Evolutionary conservation across 768 basidiomycete genomes (phyloP).

Genomic region (Xerocomellus chrysenteron): DNA sequence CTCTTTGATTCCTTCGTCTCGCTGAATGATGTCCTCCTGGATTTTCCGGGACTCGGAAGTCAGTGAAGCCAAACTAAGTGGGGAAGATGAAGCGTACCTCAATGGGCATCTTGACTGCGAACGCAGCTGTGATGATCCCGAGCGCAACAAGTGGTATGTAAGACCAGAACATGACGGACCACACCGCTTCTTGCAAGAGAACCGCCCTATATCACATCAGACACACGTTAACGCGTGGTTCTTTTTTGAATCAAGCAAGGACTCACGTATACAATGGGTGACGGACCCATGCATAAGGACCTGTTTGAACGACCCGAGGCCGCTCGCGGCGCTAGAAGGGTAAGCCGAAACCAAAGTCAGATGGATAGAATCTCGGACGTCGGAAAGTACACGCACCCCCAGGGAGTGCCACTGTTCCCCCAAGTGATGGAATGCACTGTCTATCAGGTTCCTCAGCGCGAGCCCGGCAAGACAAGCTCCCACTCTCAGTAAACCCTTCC

Average conservation of each 20-base stretch:
- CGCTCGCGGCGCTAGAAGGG: slow-evolving; percentile 23
- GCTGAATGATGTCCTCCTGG: slow-evolving; percentile 27
- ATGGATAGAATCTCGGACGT: background rate
- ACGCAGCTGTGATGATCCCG: slow-evolving; percentile 7
- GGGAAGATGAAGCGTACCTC: slow-evolving; percentile 16
- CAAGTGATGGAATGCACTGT: slow-evolving; percentile 4
- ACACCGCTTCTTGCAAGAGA: slow-evolving; percentile 13
- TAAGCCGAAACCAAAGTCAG: background rate
- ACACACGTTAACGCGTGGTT: background rate
- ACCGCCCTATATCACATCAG: background rate
- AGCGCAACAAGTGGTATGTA: slow-evolving; percentile 22
- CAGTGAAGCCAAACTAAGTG: background rate
- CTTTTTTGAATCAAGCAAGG: background rate
- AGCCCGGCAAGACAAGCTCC: slow-evolving; percentile 16
- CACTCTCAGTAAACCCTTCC: slow-evolving; percentile 12
- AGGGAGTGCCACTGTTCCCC: slow-evolving; percentile 24
- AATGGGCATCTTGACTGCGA: slow-evolving; percentile 27
- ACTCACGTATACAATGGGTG: slow-evolving; percentile 30
- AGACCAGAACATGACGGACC: slow-evolving; percentile 25
- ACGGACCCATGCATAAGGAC: slow-evolving; percentile 27
- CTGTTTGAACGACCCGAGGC: slow-evolving; percentile 8
- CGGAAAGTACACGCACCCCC: slow-evolving; percentile 14
- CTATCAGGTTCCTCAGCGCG: background rate
- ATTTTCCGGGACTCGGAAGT: background rate
- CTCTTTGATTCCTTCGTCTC: slow-evolving; percentile 9